Conservation (phyloP, 805 yeast species). For the Candida anglica region DNA sequence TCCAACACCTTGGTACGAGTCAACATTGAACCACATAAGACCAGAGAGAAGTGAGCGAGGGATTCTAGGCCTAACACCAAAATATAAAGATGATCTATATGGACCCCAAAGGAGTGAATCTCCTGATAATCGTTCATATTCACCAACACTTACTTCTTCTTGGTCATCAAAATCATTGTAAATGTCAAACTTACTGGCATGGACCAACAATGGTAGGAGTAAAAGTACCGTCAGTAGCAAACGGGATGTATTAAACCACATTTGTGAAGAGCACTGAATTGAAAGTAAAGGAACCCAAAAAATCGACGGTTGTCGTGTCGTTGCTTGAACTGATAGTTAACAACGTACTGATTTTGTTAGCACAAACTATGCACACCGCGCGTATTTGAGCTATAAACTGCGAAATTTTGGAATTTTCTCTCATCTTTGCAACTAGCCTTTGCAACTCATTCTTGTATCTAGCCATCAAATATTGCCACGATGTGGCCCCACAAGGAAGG, state of each 20-base stretch:
- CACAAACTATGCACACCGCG: too few species aligned
- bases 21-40: conserved; percentile 80
- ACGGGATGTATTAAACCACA: too few species aligned
- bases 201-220: too few species aligned
- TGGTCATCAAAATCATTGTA: conserved; percentile 56
- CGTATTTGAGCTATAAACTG: too few species aligned
- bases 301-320: too few species aligned
- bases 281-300: too few species aligned
- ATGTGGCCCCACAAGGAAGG: conserved; percentile 40
- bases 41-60: conserved; percentile 78
- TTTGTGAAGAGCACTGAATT: too few species aligned
- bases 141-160: conserved; percentile 6
- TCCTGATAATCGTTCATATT: conserved; percentile 15
- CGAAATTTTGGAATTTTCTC: too few species aligned
- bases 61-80: conserved; percentile 79
- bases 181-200: neutral
- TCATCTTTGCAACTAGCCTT: too few species aligned
- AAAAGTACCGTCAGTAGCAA: too few species aligned
- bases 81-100: conserved; percentile 78
- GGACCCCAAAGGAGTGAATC: conserved; percentile 75
- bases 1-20: conserved; percentile 49
- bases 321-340: too few species aligned
- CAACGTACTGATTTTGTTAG: too few species aligned
- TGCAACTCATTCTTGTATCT: neutral
- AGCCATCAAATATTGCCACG: neutral